Conservation (phyloP, 148 eudicot species). For the Cornus suecica region DNA sequence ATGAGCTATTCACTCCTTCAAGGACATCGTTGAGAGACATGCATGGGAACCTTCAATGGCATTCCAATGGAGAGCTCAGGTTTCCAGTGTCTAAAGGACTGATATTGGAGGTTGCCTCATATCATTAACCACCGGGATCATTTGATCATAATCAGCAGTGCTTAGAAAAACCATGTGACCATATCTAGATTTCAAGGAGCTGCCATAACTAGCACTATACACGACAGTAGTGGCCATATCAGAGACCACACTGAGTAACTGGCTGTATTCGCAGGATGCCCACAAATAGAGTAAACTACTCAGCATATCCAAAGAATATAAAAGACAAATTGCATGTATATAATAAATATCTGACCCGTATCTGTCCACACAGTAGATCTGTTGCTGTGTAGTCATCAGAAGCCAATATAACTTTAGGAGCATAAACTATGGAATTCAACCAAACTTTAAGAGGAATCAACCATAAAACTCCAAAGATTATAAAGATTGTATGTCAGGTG, state of each 20-base stretch:
- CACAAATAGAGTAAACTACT: too few species aligned
- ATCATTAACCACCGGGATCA: background rate
- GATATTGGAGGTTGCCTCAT: background rate
- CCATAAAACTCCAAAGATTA: slow-evolving; percentile 39
- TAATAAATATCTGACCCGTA: slow-evolving; percentile 59
- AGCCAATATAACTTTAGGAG: slow-evolving; percentile 62
- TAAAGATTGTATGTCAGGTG: background rate
- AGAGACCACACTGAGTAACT: too few species aligned
- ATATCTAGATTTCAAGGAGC: too few species aligned
- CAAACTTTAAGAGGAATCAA: slow-evolving; percentile 56
- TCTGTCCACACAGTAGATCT: slow-evolving; percentile 84
- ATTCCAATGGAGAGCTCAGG: background rate
- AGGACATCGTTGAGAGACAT: background rate
- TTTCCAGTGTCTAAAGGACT: background rate
- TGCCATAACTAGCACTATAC: too few species aligned
- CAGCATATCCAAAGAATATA: background rate
- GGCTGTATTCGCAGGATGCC: too few species aligned
- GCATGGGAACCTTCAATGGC: background rate
- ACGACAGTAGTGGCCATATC: too few species aligned
- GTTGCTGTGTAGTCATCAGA: slow-evolving; percentile 80
- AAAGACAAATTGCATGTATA: background rate
- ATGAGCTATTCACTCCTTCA: background rate
- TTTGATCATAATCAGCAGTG: background rate
- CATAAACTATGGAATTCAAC: slow-evolving; percentile 49
- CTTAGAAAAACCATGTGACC: too few species aligned